Evolutionary conservation across 106 monocot species (phyloP), one percentile per base, ranked within the genome.

Genomic region (Phalaenopsis equestris): DNA sequence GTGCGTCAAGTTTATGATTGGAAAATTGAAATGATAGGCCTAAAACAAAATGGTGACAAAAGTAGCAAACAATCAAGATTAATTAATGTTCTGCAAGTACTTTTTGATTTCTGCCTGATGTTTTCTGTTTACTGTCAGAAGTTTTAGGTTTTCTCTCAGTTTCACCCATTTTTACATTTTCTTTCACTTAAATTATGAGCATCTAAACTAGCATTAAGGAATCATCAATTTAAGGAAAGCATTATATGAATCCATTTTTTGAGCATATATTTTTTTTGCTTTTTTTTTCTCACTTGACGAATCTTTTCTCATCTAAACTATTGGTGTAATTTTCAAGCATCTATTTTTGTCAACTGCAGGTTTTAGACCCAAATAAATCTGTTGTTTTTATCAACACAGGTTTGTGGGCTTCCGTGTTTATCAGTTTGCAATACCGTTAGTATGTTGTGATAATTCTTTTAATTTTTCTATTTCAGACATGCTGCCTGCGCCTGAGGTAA

Each of bases 341-440:
- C n/a, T 79, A 15, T 57, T 80, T 7, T 77, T 61, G 42, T 2
- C 76, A 65, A 86, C 6, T 87, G 81, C 89, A 99, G 99, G 87
- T 99, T 80, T 73, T 99, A 82, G 87, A 94, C 88, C 90, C 99
- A 82, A 85, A 88, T 57, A 95, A 73, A 83, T 57, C 99, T 43
- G 91, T 91, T 64, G 56, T 95, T 42, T 95, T 99, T 80, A 78
- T 90, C 3, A 79, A 91, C 79, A 99, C 95, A 90, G 99, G 99
- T 99, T 5, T 39, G 52, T 90, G 17, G 43, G 15, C 30, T 76
- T 64, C 43, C 30, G 10, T 56, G 14, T 80, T 72, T 79, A 8
- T 19, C 8, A 6, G 43, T 56, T 47, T 55, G 45, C 5, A 3
- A 56, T 73, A 23, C 2, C 9, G 39, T 36, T 75, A 57, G 3